Conservation (phyloP, 2,329 filamentous ascomycete genomes). For the Calonectria montana region DNA sequence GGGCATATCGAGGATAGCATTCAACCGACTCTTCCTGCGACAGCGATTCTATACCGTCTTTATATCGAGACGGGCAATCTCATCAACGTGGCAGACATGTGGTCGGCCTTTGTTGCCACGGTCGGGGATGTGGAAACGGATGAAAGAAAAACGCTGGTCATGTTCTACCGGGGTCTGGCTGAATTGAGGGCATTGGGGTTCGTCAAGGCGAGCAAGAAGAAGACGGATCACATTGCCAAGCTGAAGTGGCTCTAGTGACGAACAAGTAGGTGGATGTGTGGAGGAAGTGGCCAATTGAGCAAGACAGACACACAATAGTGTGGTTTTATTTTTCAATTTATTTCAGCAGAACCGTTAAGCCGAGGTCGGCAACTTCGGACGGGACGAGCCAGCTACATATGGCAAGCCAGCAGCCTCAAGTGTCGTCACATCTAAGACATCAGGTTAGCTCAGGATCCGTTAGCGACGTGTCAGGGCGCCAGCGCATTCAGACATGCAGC, state of each 20-base stretch:
- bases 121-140: constrained; percentile 57
- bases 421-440: constrained; percentile 41
- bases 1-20: constrained; percentile 60
- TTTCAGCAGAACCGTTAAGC: constrained; percentile 1
- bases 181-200: constrained; percentile 89
- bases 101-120: constrained; percentile 79
- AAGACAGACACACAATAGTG: constrained; percentile 15
- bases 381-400: constrained; percentile 1
- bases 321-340: background rate
- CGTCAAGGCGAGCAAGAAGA: constrained; percentile 89
- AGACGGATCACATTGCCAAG: constrained; percentile 92
- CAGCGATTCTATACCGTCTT: constrained; percentile 80
- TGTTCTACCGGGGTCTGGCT: constrained; percentile 87
- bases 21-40: constrained; percentile 73
- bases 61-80: constrained; percentile 82
- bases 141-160: constrained; percentile 71
- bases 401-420: constrained; percentile 7
- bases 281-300: background rate
- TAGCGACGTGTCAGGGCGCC: constrained; percentile 29
- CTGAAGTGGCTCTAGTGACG: constrained; percentile 76
- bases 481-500: constrained; percentile 41
- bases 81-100: constrained; percentile 84
- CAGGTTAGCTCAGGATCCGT: constrained; percentile 21
- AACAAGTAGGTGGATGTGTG: background rate
- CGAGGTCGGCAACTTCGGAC: constrained; percentile 9